phyloP scores from a whole-genome alignment of 2,329 filamentous ascomycete species.

The Fusarium torreyae region DNA sequence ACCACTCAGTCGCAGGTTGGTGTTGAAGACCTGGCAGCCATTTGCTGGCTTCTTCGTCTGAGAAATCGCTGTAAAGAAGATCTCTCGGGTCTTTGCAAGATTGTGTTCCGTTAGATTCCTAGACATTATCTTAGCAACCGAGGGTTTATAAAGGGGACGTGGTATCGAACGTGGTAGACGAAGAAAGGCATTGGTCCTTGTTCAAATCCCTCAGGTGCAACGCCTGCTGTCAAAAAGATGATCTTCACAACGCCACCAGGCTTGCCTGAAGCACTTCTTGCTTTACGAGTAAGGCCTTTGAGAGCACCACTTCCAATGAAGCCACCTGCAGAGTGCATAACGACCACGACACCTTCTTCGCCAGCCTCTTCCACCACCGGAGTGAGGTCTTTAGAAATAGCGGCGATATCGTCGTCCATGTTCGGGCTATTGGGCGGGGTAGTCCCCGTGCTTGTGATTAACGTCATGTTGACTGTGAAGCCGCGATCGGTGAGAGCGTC shows the following conservation, averaged over 20 bases:
- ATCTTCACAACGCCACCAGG: not conserved
- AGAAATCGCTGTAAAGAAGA: not conserved
- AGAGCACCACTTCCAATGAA: constrained; percentile 11
- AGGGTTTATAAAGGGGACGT: fast-evolving
- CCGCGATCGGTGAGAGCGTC: not conserved
- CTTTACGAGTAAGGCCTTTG: fast-evolving
- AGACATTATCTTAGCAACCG: fast-evolving
- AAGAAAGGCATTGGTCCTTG: not conserved
- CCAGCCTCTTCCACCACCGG: not conserved
- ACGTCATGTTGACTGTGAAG: not conserved
- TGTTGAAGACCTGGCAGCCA: constrained; percentile 7
- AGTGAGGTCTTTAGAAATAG: not conserved
- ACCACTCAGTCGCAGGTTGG: not conserved
- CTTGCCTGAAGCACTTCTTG: not conserved
- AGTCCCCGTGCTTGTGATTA: not conserved
- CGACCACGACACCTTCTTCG: not conserved
- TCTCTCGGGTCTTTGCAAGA: not conserved
- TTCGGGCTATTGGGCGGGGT: not conserved
- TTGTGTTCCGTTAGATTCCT: not conserved
- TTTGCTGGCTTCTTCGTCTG: not conserved
- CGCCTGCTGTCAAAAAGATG: not conserved
- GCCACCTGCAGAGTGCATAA: constrained; percentile 8
- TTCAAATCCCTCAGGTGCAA: not conserved
- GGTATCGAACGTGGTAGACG: not conserved
- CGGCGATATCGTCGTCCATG: not conserved